phyloP scores from a whole-genome alignment of 2,329 filamentous ascomycete genomes.

The Diaporthe destruens region DNA sequence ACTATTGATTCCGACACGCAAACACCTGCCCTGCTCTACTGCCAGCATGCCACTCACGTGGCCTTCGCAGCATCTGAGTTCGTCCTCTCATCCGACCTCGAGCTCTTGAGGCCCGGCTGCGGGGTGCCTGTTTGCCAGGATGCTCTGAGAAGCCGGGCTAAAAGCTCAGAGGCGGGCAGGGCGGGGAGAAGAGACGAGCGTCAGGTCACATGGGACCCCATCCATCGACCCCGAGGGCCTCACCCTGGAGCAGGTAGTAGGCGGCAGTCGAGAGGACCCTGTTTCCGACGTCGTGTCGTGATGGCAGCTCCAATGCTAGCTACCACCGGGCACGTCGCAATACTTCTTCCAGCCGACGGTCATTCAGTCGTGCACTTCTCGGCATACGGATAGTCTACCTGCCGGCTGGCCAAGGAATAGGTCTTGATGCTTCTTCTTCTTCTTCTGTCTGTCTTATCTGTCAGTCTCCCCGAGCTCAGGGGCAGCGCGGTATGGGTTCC shows the following conservation, averaged over 20 bases:
- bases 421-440: neutral
- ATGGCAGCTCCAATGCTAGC: neutral
- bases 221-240: too few species aligned
- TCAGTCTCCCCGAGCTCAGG: neutral
- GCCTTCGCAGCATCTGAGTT: neutral
- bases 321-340: neutral
- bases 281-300: neutral
- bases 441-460: too few species aligned
- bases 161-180: neutral
- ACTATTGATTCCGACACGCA: neutral
- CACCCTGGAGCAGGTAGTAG: neutral
- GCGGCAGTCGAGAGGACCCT: neutral
- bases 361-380: neutral
- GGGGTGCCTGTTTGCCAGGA: neutral
- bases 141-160: neutral
- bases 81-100: neutral
- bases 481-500: slow-evolving; percentile 10
- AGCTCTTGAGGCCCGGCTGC: neutral
- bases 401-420: neutral
- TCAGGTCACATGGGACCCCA: neutral
- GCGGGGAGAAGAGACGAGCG: neutral
- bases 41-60: neutral
- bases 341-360: neutral
- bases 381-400: neutral
- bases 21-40: neutral